Percentiles rank a stretch among this genome's conserved stretches.
Conservation (phyloP, 106 monocot species). For the Dioscorea zingiberensis region DNA sequence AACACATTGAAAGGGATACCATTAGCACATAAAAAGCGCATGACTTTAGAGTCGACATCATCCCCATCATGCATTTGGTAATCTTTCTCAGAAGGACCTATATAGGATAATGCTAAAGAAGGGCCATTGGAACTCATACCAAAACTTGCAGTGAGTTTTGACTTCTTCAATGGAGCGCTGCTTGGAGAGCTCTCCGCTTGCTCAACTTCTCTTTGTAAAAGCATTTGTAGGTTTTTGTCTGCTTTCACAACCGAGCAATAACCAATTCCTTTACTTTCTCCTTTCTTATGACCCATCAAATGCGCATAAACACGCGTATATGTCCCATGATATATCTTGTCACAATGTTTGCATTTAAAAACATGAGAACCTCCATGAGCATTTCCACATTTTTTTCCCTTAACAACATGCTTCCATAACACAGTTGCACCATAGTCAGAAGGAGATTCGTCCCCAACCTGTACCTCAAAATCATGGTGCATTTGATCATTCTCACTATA, state of each 20-base stretch:
- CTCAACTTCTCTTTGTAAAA: slow-evolving; percentile 49
- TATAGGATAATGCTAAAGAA: slow-evolving; percentile 36
- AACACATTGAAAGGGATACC: slow-evolving; percentile 47
- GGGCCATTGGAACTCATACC: slow-evolving; percentile 22
- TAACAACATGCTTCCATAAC: slow-evolving; percentile 52
- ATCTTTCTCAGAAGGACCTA: slow-evolving; percentile 33
- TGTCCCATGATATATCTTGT: slow-evolving; percentile 48
- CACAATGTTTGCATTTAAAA: slow-evolving; percentile 49
- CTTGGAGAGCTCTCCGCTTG: slow-evolving; percentile 49
- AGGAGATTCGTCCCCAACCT: slow-evolving; percentile 28
- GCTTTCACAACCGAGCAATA: slow-evolving; percentile 48
- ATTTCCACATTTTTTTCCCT: slow-evolving; percentile 51
- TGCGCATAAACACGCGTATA: slow-evolving; percentile 55
- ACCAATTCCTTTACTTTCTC: slow-evolving; percentile 54
- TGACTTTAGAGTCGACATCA: slow-evolving; percentile 43
- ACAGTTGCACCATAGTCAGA: slow-evolving; percentile 39
- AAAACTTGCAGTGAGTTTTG: slow-evolving; percentile 28
- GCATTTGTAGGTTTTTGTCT: slow-evolving; percentile 35
- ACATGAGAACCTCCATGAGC: slow-evolving; percentile 58
- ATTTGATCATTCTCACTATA: slow-evolving; percentile 31
- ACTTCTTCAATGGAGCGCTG: slow-evolving; percentile 43
- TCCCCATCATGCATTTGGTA: slow-evolving; percentile 4
- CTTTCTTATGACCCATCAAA: slow-evolving; percentile 57
- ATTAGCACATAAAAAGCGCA: slow-evolving; percentile 47
- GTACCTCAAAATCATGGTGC: slow-evolving; percentile 32